phyloP scores from a whole-genome alignment of 768 basidiomycete species.

The Suillus hirtellus region DNA sequence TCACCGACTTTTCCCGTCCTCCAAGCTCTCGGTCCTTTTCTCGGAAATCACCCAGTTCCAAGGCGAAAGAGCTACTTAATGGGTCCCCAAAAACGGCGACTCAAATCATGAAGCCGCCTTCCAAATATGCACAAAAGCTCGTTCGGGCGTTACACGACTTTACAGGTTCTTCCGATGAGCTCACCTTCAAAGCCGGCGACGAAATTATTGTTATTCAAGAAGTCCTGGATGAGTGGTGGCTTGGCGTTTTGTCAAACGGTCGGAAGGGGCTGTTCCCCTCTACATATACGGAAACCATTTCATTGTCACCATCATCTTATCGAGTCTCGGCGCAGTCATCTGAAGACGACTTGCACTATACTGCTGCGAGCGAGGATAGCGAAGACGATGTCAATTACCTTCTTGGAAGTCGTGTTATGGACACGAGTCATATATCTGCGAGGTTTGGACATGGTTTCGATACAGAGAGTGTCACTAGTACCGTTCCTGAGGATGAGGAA shows the following conservation, averaged over 20 bases:
- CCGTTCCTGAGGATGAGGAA: constrained; percentile 46
- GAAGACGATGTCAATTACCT: constrained; percentile 23
- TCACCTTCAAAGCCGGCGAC: constrained; percentile 72
- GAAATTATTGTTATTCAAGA: constrained; percentile 77
- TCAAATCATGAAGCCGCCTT: constrained; percentile 52
- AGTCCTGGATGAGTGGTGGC: constrained; percentile 90
- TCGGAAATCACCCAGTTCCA: constrained; percentile 30
- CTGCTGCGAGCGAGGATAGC: constrained; percentile 19
- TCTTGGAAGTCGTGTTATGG: constrained; percentile 16
- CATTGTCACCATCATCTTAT: constrained; percentile 6
- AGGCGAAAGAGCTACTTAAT: constrained; percentile 21
- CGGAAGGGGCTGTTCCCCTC: constrained; percentile 81
- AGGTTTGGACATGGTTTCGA: constrained; percentile 29
- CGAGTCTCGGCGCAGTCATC: constrained; percentile 36
- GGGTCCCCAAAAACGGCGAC: constrained; percentile 30
- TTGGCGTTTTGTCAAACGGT: constrained; percentile 68
- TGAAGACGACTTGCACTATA: constrained; percentile 12
- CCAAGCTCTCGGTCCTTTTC: constrained; percentile 37
- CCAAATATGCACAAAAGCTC: constrained; percentile 49
- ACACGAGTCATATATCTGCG: constrained; percentile 11
- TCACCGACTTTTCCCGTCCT: constrained; percentile 32
- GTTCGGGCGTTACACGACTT: constrained; percentile 80
- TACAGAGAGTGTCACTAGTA: constrained; percentile 45
- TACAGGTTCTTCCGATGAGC: constrained; percentile 71
- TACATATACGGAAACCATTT: constrained; percentile 60